Conservation (phyloP, 2,329 filamentous ascomycete species). For the Dissoconium aciculare region DNA sequence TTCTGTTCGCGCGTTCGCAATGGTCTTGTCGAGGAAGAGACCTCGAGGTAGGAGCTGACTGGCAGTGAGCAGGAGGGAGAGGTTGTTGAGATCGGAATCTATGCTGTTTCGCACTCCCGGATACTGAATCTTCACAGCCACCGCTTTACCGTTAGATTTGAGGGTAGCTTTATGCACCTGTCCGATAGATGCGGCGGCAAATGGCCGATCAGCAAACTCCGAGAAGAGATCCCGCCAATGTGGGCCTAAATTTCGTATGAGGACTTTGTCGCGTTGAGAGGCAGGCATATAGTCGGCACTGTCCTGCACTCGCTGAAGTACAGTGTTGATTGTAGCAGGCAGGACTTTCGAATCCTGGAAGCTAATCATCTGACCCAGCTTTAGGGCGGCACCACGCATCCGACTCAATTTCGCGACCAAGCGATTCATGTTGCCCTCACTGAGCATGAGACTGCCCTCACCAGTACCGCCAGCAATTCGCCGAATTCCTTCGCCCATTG, state of each 20-base stretch:
- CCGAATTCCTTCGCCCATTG: constrained; percentile 70
- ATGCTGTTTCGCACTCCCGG: constrained; percentile 92
- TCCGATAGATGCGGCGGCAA: constrained; percentile 91
- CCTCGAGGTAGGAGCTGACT: constrained; percentile 81
- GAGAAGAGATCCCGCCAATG: constrained; percentile 75
- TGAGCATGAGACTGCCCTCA: constrained; percentile 70
- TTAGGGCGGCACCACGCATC: constrained; percentile 94
- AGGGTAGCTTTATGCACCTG: constrained; percentile 83
- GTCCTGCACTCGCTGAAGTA: constrained; percentile 88
- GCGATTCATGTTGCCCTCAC: constrained; percentile 78
- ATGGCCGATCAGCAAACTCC: constrained; percentile 77
- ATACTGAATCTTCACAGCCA: constrained; percentile 96
- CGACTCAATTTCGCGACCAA: constrained; percentile 83
- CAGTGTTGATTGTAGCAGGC: constrained; percentile 69
- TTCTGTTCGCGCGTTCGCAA: constrained; percentile 83
- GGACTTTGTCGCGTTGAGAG: constrained; percentile 76
- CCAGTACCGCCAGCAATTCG: constrained; percentile 52
- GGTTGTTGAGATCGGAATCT: constrained; percentile 87
- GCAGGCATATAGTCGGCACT: constrained; percentile 96
- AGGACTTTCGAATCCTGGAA: constrained; percentile 96
- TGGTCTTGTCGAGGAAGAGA: constrained; percentile 90
- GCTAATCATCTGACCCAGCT: constrained; percentile 94
- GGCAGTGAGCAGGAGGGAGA: constrained; percentile 78
- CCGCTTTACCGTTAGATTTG: constrained; percentile 55
- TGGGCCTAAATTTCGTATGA: constrained; percentile 60